Evolutionary conservation across 768 basidiomycete genomes (phyloP).

Genomic region (Infundibulicybe gibba): DNA sequence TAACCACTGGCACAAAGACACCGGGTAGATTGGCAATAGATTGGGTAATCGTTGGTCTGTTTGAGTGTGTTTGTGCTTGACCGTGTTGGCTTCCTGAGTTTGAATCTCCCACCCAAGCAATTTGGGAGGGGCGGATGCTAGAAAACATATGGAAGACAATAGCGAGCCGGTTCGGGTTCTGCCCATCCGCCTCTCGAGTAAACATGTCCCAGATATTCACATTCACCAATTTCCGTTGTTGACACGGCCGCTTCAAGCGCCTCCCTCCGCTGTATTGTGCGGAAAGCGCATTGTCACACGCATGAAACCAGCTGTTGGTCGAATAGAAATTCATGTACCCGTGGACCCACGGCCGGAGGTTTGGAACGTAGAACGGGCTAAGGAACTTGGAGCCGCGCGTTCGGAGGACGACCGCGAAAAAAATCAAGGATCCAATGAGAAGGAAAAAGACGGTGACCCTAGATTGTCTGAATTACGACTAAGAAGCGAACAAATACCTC

Average conservation of each 20-base stretch:
- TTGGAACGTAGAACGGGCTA: slow-evolving; percentile 72
- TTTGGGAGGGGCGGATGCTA: no score
- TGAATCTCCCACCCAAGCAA: no score
- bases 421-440: slow-evolving; percentile 53
- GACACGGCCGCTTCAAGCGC: slow-evolving; percentile 67
- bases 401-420: slow-evolving; percentile 77
- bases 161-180: slow-evolving; percentile 67
- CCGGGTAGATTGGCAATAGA: no score
- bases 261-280: slow-evolving; percentile 66
- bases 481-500: slow-evolving; percentile 67
- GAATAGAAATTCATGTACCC: slow-evolving; percentile 78
- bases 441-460: slow-evolving; percentile 48
- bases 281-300: slow-evolving; percentile 79
- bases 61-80: no score
- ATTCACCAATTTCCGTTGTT: slow-evolving; percentile 82
- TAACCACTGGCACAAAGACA: no score
- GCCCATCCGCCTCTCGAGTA: slow-evolving; percentile 70
- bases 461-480: slow-evolving; percentile 67
- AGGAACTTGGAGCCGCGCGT: slow-evolving; percentile 61
- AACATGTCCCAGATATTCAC: slow-evolving; percentile 60
- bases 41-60: no score
- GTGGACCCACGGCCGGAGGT: slow-evolving; percentile 79
- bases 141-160: slow-evolving; percentile 20
- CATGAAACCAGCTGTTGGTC: slow-evolving; percentile 56
- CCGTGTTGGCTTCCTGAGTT: no score